These are phyloP conservation scores for Beauveria caledonica DNA, from an alignment of 2,329 filamentous ascomycete species.

Conservation along the genomic window DNA sequence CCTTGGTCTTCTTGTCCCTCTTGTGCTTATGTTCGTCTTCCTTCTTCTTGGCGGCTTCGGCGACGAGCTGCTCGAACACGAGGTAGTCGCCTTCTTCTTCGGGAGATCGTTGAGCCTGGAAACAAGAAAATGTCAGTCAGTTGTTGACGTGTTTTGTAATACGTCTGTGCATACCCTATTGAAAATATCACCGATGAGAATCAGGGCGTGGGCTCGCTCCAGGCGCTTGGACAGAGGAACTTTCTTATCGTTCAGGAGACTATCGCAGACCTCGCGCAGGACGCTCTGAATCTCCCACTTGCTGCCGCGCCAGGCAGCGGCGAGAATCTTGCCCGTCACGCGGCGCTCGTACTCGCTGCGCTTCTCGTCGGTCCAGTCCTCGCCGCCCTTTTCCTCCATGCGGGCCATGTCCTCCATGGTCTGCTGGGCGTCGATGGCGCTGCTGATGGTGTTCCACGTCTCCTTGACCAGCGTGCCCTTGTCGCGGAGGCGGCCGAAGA, in stretches of 20 bases:
- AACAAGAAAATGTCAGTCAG: neutral
- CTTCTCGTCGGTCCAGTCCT: constrained; percentile 97
- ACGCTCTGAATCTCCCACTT: constrained; percentile 98
- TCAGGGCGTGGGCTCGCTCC: constrained; percentile 81
- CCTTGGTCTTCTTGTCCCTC: constrained; percentile 40
- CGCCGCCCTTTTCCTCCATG: constrained; percentile 86
- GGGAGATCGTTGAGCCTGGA: constrained; percentile 73
- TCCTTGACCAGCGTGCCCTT: constrained; percentile 97
- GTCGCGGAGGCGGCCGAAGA: constrained; percentile 89
- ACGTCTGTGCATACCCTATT: constrained; percentile 54
- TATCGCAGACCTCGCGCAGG: constrained; percentile 86
- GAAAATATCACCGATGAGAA: constrained; percentile 85
- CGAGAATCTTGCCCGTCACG: constrained; percentile 96
- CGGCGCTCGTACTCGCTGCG: constrained; percentile 90
- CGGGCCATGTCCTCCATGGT: constrained; percentile 99
- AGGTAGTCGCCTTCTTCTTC: constrained; percentile 99
- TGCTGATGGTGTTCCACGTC: constrained; percentile 95
- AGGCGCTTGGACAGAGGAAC: constrained; percentile 77
- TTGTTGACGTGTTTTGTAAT: neutral
- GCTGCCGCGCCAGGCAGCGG: constrained; percentile 90
- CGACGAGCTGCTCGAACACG: constrained; percentile 96
- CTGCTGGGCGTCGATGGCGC: constrained; percentile 92
- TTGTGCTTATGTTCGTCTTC: constrained; percentile 65
- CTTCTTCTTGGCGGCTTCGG: constrained; percentile 93
- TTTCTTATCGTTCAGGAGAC: constrained; percentile 70